phyloP scores from a whole-genome alignment of 2,329 filamentous ascomycete genomes.

The Alternaria brassicicola region DNA sequence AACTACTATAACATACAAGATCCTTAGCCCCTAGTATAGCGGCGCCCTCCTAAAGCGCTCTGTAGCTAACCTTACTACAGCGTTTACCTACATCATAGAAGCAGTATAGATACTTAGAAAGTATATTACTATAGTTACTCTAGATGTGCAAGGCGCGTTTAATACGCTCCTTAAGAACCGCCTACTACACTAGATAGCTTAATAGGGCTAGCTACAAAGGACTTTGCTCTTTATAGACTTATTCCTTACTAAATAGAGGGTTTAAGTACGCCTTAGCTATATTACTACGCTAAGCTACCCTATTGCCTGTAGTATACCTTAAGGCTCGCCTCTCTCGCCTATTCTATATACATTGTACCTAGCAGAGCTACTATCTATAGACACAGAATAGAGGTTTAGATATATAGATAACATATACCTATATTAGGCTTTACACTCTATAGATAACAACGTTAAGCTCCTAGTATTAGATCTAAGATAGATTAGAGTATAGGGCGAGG shows the following conservation, averaged over 20 bases:
- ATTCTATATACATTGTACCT: constrained; percentile 10
- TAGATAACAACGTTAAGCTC: constrained; percentile 7
- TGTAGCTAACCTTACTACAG: background rate
- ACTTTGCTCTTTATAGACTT: background rate
- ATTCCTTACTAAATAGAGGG: background rate
- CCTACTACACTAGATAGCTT: background rate
- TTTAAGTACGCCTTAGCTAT: background rate
- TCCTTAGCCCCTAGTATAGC: constrained; percentile 10
- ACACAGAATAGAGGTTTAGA: background rate
- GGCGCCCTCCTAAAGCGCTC: constrained; percentile 14
- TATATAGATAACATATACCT: background rate
- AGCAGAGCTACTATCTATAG: background rate
- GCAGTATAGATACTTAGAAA: background rate
- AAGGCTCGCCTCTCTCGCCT: constrained; percentile 1
- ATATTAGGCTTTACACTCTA: background rate
- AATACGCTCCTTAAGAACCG: constrained; percentile 12
- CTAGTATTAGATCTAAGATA: background rate
- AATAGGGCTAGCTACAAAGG: background rate
- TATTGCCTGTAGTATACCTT: background rate
- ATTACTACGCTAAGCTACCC: background rate
- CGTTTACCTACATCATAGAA: constrained; percentile 9
- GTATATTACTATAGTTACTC: constrained; percentile 9
- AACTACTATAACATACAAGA: constrained; percentile 11
- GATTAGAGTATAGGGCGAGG: too few species aligned
- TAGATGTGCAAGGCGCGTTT: constrained; percentile 11